A percentile compares a stretch with the other conserved stretches of the same genome.
Evolutionary conservation across 2,329 filamentous ascomycete species (phyloP).

Genomic region (Penicillium sp.): DNA sequence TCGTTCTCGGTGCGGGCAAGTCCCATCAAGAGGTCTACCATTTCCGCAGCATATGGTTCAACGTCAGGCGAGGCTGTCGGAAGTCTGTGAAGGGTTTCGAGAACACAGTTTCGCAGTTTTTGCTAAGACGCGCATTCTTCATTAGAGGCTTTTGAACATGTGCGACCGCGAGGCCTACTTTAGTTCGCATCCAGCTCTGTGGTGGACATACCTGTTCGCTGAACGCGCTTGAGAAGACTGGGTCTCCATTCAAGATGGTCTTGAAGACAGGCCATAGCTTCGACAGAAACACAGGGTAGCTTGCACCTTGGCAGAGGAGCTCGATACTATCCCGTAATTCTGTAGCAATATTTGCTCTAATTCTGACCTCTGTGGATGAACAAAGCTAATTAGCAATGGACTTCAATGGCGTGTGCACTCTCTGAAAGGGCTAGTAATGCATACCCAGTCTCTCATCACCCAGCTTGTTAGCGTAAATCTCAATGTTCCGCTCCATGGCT

Average conservation of each 20-base stretch:
- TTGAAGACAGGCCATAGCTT: conserved; percentile 87
- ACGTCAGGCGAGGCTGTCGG: conserved; percentile 70
- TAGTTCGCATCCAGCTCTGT: conserved; percentile 1
- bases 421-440: conserved; percentile 8
- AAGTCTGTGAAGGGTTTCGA: conserved; percentile 91
- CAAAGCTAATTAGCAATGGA: conserved; percentile 3
- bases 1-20: conserved; percentile 91
- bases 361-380: conserved; percentile 61
- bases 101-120: conserved; percentile 83
- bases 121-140: conserved; percentile 36
- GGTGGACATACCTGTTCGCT: conserved; percentile 66
- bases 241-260: conserved; percentile 73
- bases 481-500: conserved; percentile 43
- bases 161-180: not conserved
- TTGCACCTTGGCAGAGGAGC: conserved; percentile 66
- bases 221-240: conserved; percentile 85
- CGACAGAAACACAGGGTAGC: conserved; percentile 75
- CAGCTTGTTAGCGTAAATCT: conserved; percentile 46
- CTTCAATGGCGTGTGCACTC: too few relatives aligned
- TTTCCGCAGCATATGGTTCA: conserved; percentile 80
- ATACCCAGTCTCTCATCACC: conserved; percentile 45
- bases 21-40: conserved; percentile 84
- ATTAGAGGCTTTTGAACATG: conserved; percentile 2
- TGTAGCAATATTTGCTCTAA: conserved; percentile 74
- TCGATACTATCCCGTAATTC: conserved; percentile 90